A percentile compares a stretch with the other conserved stretches of the same genome.
phyloP scores from a whole-genome alignment of 805 yeast genomes.

The Scheffersomyces lignosus region DNA sequence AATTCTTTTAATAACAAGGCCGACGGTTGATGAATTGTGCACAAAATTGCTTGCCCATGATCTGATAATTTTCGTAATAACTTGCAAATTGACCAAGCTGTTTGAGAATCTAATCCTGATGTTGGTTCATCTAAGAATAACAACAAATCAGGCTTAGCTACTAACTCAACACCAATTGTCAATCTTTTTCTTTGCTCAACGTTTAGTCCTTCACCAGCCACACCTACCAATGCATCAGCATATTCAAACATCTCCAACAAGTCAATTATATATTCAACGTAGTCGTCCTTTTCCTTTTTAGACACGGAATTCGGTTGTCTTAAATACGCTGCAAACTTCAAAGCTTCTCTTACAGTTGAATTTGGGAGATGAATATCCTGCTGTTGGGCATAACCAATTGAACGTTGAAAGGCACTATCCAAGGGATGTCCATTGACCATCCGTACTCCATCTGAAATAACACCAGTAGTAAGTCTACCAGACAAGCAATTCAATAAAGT shows the following conservation, averaged over 20 bases:
- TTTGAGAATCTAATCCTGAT: slow-evolving; percentile 71
- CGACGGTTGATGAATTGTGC: slow-evolving; percentile 80
- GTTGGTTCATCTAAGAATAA: slow-evolving; percentile 73
- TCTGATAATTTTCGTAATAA: slow-evolving; percentile 65
- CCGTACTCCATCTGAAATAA: slow-evolving; percentile 61
- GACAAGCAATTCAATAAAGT: slow-evolving; percentile 72
- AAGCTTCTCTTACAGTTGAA: slow-evolving; percentile 75
- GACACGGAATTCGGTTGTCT: slow-evolving; percentile 67
- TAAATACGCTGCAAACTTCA: slow-evolving; percentile 67
- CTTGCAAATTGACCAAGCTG: slow-evolving; percentile 68
- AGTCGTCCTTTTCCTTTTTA: slow-evolving; percentile 57
- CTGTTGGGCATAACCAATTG: slow-evolving; percentile 81
- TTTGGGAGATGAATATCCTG: slow-evolving; percentile 73
- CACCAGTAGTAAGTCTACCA: slow-evolving; percentile 69
- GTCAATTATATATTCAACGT: slow-evolving; percentile 67
- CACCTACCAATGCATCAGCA: slow-evolving; percentile 80
- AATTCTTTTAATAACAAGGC: slow-evolving; percentile 67
- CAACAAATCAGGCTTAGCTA: slow-evolving; percentile 64
- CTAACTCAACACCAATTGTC: slow-evolving; percentile 72
- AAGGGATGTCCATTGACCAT: slow-evolving; percentile 67
- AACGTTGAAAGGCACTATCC: slow-evolving; percentile 67
- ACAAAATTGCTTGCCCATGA: slow-evolving; percentile 72
- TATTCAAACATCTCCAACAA: slow-evolving; percentile 68
- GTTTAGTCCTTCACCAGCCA: slow-evolving; percentile 68
- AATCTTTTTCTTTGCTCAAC: slow-evolving; percentile 69